These are phyloP conservation scores for Blastobotrys terrestris DNA, from an alignment of 805 yeast species.

Conservation along the genomic window DNA sequence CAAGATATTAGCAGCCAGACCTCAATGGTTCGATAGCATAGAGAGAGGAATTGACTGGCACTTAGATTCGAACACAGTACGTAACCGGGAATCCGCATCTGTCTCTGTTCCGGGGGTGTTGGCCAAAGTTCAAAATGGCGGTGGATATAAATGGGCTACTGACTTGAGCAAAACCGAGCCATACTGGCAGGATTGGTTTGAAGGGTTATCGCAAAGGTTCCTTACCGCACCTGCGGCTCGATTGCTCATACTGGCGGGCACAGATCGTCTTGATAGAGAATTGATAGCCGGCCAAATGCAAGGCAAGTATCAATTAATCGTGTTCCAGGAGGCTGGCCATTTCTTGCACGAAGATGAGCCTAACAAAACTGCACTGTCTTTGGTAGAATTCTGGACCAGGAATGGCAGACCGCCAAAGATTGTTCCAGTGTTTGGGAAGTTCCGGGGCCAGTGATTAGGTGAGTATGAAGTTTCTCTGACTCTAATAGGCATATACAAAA, in stretches of 20 bases:
- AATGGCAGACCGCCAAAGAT: constrained; percentile 26
- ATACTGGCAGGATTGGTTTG: constrained; percentile 82
- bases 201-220: constrained; percentile 51
- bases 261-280: constrained; percentile 78
- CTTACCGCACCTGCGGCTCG: constrained; percentile 52
- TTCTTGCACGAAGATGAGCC: constrained; percentile 94
- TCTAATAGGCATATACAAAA: neutral
- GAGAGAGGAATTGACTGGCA: constrained; percentile 80
- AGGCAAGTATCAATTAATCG: constrained; percentile 83
- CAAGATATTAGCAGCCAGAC: constrained; percentile 58
- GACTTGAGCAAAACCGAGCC: constrained; percentile 54
- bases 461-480: constrained; percentile 1
- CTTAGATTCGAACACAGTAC: constrained; percentile 46
- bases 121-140: constrained; percentile 19
- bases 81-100: constrained; percentile 55
- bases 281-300: constrained; percentile 97
- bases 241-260: constrained; percentile 76
- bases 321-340: constrained; percentile 79
- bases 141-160: constrained; percentile 50
- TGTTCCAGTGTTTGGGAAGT: constrained; percentile 31
- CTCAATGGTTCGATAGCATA: constrained; percentile 47
- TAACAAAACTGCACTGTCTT: constrained; percentile 51
- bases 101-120: constrained; percentile 75
- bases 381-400: constrained; percentile 32
- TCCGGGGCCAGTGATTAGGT: constrained; percentile 15